These are phyloP conservation scores for Coniophora puteana DNA, from an alignment of 1,284 basidiomycete genomes.

Conservation along the genomic window DNA sequence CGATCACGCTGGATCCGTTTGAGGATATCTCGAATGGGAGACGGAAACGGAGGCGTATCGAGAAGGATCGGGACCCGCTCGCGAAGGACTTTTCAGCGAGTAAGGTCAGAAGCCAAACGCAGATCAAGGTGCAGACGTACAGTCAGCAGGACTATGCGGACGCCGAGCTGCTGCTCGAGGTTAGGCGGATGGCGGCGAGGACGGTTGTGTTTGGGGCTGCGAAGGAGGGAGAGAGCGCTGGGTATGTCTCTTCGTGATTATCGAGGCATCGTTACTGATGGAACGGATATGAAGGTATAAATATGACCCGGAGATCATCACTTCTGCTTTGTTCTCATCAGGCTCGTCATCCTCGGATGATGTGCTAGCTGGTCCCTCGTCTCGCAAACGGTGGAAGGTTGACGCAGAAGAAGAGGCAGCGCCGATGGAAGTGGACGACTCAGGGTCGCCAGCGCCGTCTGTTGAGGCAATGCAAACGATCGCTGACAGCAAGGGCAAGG, in stretches of 20 bases:
- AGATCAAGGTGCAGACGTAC: conserved; percentile 12
- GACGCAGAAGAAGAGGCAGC: conserved; percentile 3
- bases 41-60: conserved; percentile 18
- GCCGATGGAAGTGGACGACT: conserved; percentile 7
- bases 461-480: too few relatives aligned
- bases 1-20: conserved; percentile 33
- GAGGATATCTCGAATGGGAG: conserved; percentile 30
- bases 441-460: too few relatives aligned
- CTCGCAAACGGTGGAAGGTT: conserved; percentile 23
- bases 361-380: conserved; percentile 9
- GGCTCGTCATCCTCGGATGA: conserved; percentile 8
- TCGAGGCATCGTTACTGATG: conserved; percentile 4
- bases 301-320: conserved; percentile 48
- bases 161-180: conserved; percentile 26
- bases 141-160: conserved; percentile 12
- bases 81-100: too few relatives aligned
- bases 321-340: conserved; percentile 42
- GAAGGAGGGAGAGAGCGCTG: conserved; percentile 35
- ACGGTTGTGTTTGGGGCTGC: conserved; percentile 43
- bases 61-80: conserved; percentile 21
- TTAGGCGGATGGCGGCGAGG: conserved; percentile 35
- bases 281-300: conserved; percentile 43
- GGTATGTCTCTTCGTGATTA: conserved; percentile 32
- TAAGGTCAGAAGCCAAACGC: too few relatives aligned
- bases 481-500: conserved; percentile 9